Evolutionary conservation across 768 basidiomycete genomes (phyloP).

Genomic region (Hypholoma sublateritium): DNA sequence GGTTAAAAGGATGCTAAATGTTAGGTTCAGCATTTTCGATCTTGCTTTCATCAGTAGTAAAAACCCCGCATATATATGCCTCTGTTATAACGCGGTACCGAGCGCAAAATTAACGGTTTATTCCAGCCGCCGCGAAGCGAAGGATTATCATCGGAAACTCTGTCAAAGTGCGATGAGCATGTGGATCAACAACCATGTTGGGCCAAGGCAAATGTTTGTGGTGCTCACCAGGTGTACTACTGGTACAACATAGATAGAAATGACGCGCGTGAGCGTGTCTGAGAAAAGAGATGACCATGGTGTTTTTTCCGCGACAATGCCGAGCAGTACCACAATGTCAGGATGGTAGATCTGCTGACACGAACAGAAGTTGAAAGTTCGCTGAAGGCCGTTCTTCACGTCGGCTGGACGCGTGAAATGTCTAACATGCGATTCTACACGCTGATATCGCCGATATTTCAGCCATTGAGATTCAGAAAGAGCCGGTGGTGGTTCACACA

Average conservation of each 20-base stretch:
- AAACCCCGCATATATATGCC: background rate
- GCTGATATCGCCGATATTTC: background rate
- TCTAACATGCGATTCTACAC: too few species aligned
- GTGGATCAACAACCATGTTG: background rate
- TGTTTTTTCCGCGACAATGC: background rate
- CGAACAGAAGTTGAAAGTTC: background rate
- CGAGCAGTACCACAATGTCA: background rate
- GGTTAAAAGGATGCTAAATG: background rate
- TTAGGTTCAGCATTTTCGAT: background rate
- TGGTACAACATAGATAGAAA: background rate
- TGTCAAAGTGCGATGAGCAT: background rate
- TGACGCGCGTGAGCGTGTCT: background rate
- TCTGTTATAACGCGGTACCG: background rate
- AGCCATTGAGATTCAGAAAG: background rate
- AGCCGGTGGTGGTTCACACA: background rate
- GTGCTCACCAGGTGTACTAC: too few species aligned
- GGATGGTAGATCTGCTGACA: background rate
- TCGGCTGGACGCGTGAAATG: too few species aligned
- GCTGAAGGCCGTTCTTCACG: too few species aligned
- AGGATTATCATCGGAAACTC: conserved; percentile 3
- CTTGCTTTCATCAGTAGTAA: background rate
- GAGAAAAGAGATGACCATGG: background rate
- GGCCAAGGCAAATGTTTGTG: too few species aligned
- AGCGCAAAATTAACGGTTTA: background rate
- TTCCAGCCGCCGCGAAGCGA: background rate